Conservation (phyloP, 805 yeast species). For the Metschnikowia noctiluminum region DNA sequence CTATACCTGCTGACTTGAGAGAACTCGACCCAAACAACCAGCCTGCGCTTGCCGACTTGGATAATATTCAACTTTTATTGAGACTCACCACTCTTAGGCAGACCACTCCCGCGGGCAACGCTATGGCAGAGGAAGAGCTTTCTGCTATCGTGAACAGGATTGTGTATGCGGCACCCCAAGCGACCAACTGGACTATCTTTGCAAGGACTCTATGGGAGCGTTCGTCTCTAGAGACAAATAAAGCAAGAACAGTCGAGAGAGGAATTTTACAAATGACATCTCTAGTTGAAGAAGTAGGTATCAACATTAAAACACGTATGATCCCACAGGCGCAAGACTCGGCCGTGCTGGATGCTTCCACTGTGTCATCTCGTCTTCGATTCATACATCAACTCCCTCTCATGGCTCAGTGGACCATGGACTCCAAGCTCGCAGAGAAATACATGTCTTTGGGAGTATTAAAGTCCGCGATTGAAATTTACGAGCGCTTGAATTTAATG, state of each 20-base stretch:
- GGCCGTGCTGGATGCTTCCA: slow-evolving; percentile 24
- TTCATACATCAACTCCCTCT: slow-evolving; percentile 74
- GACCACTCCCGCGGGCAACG: slow-evolving; percentile 67
- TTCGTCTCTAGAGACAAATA: slow-evolving; percentile 74
- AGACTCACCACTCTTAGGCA: slow-evolving; percentile 61
- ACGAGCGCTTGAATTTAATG: slow-evolving; percentile 70
- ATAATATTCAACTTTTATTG: slow-evolving; percentile 69
- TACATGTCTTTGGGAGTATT: slow-evolving; percentile 81
- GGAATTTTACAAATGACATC: slow-evolving; percentile 93
- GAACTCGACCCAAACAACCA: slow-evolving; percentile 76
- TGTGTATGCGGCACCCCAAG: slow-evolving; percentile 42
- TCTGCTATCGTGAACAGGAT: slow-evolving; percentile 72
- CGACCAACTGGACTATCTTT: slow-evolving; percentile 72
- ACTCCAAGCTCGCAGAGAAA: slow-evolving; percentile 77
- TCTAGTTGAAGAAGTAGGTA: slow-evolving; percentile 82
- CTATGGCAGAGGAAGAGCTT: slow-evolving; percentile 79
- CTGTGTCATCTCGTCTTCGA: slow-evolving; percentile 53
- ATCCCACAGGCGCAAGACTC: slow-evolving; percentile 43
- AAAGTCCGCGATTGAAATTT: slow-evolving; percentile 85
- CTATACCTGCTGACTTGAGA: slow-evolving; percentile 54
- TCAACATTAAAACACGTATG: slow-evolving; percentile 54
- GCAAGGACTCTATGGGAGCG: slow-evolving; percentile 88
- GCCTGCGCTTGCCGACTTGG: slow-evolving; percentile 67
- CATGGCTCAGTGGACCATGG: slow-evolving; percentile 83
- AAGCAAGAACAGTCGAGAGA: slow-evolving; percentile 85